Conservation (phyloP, 106 monocot genomes). For the Alisma plantagoaquatica region DNA sequence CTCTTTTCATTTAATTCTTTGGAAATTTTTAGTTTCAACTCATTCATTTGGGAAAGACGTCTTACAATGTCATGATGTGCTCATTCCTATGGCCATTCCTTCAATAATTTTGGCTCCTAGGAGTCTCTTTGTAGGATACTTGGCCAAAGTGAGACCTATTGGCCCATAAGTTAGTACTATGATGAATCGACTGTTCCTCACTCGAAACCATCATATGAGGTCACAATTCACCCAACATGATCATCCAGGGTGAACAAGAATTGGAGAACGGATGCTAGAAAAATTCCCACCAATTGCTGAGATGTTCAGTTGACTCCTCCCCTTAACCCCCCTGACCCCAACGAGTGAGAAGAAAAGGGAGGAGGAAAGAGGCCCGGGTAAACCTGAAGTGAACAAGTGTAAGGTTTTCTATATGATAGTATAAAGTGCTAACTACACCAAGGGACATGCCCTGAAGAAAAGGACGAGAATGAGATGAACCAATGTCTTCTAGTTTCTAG, state of each 20-base stretch:
- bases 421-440: too few relatives aligned
- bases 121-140: constrained; percentile 12
- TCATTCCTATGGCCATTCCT: constrained; percentile 11
- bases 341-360: too few relatives aligned
- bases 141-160: constrained; percentile 19
- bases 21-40: neutral
- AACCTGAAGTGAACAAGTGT: too few relatives aligned
- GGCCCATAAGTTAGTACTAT: constrained; percentile 29
- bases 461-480: too few relatives aligned
- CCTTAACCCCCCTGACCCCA: too few relatives aligned
- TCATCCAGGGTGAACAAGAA: neutral
- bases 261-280: neutral
- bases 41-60: neutral
- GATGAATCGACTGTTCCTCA: constrained; percentile 19
- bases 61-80: neutral
- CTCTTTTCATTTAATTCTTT: neutral
- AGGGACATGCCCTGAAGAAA: too few relatives aligned
- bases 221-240: constrained; percentile 2
- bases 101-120: constrained; percentile 3
- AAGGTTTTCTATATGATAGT: too few relatives aligned
- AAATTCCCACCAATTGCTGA: neutral
- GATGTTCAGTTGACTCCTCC: too few relatives aligned
- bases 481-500: too few relatives aligned
- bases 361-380: too few relatives aligned
- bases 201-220: constrained; percentile 7